phyloP scores from a whole-genome alignment of 2,329 filamentous ascomycete species.

The Epichloe sibirici region DNA sequence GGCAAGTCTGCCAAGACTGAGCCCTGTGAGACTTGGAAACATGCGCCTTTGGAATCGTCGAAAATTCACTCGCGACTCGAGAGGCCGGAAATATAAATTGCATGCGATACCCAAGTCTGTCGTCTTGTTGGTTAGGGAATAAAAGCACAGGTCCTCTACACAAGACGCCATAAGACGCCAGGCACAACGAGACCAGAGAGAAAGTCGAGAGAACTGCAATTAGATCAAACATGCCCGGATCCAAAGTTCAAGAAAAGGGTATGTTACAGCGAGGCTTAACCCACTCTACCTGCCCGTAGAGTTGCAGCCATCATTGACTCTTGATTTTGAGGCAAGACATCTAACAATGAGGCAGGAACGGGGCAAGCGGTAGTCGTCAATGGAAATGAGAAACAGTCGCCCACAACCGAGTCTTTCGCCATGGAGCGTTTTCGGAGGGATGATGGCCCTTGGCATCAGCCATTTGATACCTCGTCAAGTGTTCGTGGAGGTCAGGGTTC shows the following conservation, averaged over 20 bases:
- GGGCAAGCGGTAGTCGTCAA: neutral
- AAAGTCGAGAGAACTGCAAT: neutral
- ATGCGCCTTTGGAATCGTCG: neutral
- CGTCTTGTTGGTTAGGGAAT: neutral
- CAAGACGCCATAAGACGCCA: neutral
- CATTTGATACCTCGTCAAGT: neutral
- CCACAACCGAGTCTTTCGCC: neutral
- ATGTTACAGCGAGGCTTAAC: neutral
- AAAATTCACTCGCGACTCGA: neutral
- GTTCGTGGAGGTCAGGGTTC: neutral
- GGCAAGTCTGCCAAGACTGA: neutral
- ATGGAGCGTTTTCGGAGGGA: conserved; percentile 3
- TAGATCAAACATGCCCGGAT: neutral
- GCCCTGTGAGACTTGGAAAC: neutral
- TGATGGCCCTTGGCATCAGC: conserved; percentile 4
- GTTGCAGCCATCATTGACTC: neutral
- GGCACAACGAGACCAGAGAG: neutral
- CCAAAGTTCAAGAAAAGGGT: neutral
- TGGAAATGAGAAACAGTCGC: neutral
- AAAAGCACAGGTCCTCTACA: neutral
- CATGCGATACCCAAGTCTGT: neutral
- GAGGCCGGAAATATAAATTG: neutral
- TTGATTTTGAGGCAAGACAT: neutral
- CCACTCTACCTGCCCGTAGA: neutral
- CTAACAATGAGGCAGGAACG: neutral